Base-by-base conservation (phyloP, 805 yeast species). In the Kodamaea laetipori region DNA sequence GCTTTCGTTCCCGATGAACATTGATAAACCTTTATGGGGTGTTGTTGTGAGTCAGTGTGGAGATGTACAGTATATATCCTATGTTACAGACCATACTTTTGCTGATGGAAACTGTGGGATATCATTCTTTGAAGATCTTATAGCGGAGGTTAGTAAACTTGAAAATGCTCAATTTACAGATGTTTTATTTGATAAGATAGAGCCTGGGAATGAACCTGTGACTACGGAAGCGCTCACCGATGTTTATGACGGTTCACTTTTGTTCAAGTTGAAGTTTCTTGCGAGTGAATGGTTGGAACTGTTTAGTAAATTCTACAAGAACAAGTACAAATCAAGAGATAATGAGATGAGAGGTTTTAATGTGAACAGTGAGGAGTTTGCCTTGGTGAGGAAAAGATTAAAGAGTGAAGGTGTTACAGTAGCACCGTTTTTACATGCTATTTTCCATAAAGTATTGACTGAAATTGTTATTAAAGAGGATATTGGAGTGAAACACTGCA, bases 11-110 rank as follows among this genome's bases (percentile, higher is more conserved):
- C 24, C 28, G 17, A 19, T 24, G 25, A 24, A 39, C 13, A 4
- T 10, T 3, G 26, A 23, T 2, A 13, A 17, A 23, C 43, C 43
- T 7, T 39, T 39, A 32, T 39, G 43, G 43, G 21, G 32, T 16
- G 24, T 39, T 16, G 32, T 39, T 10, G 37, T 39, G 11, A 31
- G 23, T 10, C 33, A 39, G 12, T 17, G 8, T 2, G 16, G 16
- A 10, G 24, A 18, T 5, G 24, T 21, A 8, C 43, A 39, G 37
- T 39, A 39, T n/a, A 9, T 39, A 10, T 24, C 37, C 2, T 39
- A 16, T 25, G 37, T 25, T 11, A 25, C 32, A 2, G 43, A 39
- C 16, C 43, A 39, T n/a, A 16, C 37, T 2, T 18, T 32, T 5
- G 25, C 16, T 2, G 43, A 39, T n/a, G 43, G 43, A 3, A 39